Evolutionary conservation across 2,329 filamentous ascomycete species (phyloP).

Genomic region (Rhinocladiella mackenziei): DNA sequence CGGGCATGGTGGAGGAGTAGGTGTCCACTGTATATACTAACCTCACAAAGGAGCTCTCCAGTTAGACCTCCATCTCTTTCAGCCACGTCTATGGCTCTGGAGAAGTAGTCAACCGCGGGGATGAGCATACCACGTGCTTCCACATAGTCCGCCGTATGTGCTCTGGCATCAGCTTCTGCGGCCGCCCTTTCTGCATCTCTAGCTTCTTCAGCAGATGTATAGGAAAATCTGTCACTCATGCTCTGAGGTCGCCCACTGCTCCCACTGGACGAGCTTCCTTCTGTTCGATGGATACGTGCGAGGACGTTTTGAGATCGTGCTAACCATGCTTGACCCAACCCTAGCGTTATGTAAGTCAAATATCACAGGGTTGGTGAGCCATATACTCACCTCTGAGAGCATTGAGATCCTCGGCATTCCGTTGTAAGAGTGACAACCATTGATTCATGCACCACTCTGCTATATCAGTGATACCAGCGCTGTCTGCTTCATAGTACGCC

Average conservation of each 20-base stretch:
- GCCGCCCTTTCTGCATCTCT: slow-evolving; percentile 31
- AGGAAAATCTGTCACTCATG: slow-evolving; percentile 14
- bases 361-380: slow-evolving; percentile 8
- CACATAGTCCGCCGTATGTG: slow-evolving; percentile 45
- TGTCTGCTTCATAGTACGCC: slow-evolving; percentile 49
- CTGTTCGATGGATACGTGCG: slow-evolving; percentile 46
- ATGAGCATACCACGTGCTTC: slow-evolving; percentile 51
- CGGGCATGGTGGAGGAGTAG: slow-evolving; percentile 10
- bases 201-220: slow-evolving; percentile 30
- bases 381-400: slow-evolving; percentile 40
- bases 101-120: slow-evolving; percentile 51
- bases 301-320: slow-evolving; percentile 49
- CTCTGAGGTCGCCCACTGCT: slow-evolving; percentile 31
- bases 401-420: slow-evolving; percentile 43
- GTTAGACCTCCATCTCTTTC: slow-evolving; percentile 37
- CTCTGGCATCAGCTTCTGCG: slow-evolving; percentile 38
- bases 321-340: slow-evolving; percentile 51
- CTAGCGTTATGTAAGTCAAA: slow-evolving; percentile 31
- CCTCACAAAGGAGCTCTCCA: slow-evolving; percentile 45
- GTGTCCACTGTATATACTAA: slow-evolving; percentile 31
- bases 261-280: slow-evolving; percentile 37
- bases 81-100: slow-evolving; percentile 45
- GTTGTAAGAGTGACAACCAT: slow-evolving; percentile 45
- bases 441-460: slow-evolving; percentile 49
- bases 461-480: slow-evolving; percentile 44